These are phyloP conservation scores for Saprolegnia parasitica DNA, from an alignment of 352 stramenopile genomes.

Conservation along the genomic window DNA sequence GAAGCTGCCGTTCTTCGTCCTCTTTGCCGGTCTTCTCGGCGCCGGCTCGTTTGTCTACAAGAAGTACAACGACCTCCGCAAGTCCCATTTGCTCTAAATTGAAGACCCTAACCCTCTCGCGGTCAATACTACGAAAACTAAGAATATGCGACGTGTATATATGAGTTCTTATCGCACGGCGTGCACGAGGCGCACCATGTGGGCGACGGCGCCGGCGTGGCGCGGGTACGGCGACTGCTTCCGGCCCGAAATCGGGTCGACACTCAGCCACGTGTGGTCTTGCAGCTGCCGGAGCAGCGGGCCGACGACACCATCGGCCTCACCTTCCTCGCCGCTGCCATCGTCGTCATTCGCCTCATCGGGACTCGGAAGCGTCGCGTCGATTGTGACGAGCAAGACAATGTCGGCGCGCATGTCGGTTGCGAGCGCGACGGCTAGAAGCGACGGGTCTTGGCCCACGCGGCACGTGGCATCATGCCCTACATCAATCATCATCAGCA, in stretches of 20 bases:
- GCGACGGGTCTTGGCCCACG: background rate
- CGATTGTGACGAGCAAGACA: background rate
- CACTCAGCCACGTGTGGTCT: conserved; percentile 7
- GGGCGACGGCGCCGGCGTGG: background rate
- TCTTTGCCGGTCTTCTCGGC: conserved; percentile 56
- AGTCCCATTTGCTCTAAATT: conserved; percentile 70
- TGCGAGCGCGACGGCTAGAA: background rate
- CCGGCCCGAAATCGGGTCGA: background rate
- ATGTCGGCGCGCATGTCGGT: background rate
- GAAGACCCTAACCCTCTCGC: background rate
- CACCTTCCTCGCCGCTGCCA: background rate
- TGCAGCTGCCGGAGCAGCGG: background rate
- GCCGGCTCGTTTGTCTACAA: conserved; percentile 64
- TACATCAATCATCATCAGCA: too few species aligned
- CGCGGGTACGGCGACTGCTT: conserved; percentile 14
- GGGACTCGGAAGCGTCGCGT: background rate
- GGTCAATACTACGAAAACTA: too few species aligned
- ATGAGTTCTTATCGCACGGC: background rate
- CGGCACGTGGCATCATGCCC: background rate
- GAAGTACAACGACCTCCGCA: conserved; percentile 84
- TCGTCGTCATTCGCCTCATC: background rate
- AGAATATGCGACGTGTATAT: background rate
- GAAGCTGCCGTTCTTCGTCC: conserved; percentile 75
- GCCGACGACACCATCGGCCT: background rate
- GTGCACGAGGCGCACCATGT: background rate